A percentile compares a stretch with the other conserved stretches of the same genome.
Evolutionary conservation across 352 stramenopile genomes (phyloP).

Genomic region (Globisporangium emineosum): DNA sequence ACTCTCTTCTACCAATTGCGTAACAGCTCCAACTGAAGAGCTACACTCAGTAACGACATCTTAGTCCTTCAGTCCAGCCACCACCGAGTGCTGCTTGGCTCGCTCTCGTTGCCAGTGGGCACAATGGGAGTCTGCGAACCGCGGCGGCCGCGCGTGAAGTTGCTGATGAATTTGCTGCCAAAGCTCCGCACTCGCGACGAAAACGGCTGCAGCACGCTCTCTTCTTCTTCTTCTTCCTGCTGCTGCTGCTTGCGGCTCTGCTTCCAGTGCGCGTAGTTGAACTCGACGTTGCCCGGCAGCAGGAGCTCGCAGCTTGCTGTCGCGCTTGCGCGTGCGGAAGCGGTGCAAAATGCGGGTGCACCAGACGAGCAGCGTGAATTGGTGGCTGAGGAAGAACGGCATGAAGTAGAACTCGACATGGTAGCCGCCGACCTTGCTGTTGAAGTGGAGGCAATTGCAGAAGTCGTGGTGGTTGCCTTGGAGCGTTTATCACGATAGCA

Average conservation of each 20-base stretch:
- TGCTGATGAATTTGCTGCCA: not conserved
- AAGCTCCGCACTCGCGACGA: not conserved
- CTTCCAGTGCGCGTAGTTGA: conserved; percentile 15
- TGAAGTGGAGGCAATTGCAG: conserved; percentile 18
- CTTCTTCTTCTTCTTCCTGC: too few species aligned
- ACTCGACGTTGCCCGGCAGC: conserved; percentile 19
- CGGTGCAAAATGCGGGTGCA: conserved; percentile 11
- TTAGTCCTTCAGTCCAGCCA: not conserved
- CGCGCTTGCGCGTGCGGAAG: conserved; percentile 9
- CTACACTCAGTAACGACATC: too few species aligned
- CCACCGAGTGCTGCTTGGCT: not conserved
- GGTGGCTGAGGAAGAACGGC: conserved; percentile 20
- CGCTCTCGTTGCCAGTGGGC: not conserved
- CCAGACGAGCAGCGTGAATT: conserved; percentile 17
- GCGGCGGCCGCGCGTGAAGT: not conserved
- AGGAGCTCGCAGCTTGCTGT: conserved; percentile 15
- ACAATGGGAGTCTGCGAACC: not conserved
- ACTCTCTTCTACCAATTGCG: not conserved
- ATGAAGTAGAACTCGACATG: conserved; percentile 11
- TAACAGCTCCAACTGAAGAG: not conserved
- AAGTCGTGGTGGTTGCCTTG: too few species aligned
- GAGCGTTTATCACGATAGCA: conserved; percentile 7
- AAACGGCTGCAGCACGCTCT: not conserved
- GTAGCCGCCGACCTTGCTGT: conserved; percentile 4
- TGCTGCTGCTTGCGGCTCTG: not conserved